A percentile compares a stretch with the other conserved stretches of the same genome.
phyloP scores from a whole-genome alignment of 1,284 basidiomycete species.

The Stereum hirsutum region DNA sequence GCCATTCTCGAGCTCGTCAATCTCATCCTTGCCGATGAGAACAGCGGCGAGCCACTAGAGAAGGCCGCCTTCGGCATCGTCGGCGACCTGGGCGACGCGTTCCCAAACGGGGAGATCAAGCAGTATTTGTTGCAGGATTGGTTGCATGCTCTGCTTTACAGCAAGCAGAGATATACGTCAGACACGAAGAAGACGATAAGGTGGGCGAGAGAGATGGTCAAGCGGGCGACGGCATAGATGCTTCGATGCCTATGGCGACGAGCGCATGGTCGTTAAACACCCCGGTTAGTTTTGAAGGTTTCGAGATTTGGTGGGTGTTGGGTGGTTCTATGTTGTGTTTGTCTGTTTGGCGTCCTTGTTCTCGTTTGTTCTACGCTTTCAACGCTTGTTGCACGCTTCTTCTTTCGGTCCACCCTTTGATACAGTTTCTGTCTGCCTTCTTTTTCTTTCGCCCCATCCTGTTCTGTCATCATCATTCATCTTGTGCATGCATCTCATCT shows the following conservation, averaged over 20 bases:
- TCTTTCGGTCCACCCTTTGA: background rate
- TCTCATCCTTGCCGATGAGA: slow-evolving; percentile 75
- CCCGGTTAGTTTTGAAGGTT: too few relatives aligned
- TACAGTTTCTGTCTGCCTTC: background rate
- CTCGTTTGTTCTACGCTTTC: background rate
- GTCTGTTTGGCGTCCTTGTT: background rate
- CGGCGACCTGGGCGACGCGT: slow-evolving; percentile 89
- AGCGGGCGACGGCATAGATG: slow-evolving; percentile 55
- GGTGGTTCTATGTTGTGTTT: background rate
- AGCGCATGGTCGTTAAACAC: too few relatives aligned
- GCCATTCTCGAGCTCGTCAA: slow-evolving; percentile 80
- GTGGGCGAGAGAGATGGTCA: slow-evolving; percentile 80
- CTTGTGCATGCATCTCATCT: slow-evolving; percentile 6
- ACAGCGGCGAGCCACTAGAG: slow-evolving; percentile 74
- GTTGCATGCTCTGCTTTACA: slow-evolving; percentile 73
- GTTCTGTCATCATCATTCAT: slow-evolving; percentile 1
- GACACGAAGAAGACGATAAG: slow-evolving; percentile 76
- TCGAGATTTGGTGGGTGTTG: too few relatives aligned
- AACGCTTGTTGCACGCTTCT: background rate
- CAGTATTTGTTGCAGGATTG: slow-evolving; percentile 73
- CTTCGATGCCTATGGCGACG: too few relatives aligned
- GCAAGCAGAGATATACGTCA: slow-evolving; percentile 52
- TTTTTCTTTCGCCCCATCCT: background rate
- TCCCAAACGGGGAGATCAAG: slow-evolving; percentile 76
- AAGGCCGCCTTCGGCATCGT: slow-evolving; percentile 78